These are phyloP conservation scores for Botryotinia globosa DNA, from an alignment of 2,329 filamentous ascomycete species.

Conservation along the genomic window DNA sequence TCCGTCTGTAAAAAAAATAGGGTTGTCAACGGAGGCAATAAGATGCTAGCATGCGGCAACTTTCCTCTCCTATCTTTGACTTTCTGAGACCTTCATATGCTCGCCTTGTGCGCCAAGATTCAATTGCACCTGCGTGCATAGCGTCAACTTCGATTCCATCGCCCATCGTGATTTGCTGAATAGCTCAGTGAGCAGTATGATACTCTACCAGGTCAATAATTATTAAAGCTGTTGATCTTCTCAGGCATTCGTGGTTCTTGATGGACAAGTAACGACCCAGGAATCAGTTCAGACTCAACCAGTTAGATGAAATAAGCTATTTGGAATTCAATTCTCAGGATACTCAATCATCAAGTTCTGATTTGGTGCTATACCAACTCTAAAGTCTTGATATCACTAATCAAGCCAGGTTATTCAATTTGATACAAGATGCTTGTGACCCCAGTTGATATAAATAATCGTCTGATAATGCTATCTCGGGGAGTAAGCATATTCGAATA, in stretches of 20 bases:
- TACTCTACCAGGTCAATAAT: background rate
- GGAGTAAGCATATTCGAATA: background rate
- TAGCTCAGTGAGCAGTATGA: background rate
- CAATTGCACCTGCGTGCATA: background rate
- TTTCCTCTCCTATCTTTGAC: background rate
- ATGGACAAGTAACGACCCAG: background rate
- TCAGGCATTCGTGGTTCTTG: background rate
- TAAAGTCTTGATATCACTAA: no score
- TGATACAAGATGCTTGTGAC: background rate
- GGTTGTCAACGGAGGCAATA: background rate
- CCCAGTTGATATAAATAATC: background rate
- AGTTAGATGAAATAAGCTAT: background rate
- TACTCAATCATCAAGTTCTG: background rate
- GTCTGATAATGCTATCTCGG: background rate
- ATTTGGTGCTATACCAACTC: background rate
- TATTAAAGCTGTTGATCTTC: background rate
- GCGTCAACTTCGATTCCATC: background rate
- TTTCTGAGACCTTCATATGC: background rate
- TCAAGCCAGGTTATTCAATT: background rate
- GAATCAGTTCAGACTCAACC: background rate
- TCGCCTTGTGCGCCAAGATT: background rate
- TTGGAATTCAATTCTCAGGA: background rate
- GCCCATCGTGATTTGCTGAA: background rate
- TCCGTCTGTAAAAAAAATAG: background rate
- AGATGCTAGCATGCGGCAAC: background rate